Conservation (phyloP, 495 filamentous ascomycete species). For the Penicillium taxi region DNA sequence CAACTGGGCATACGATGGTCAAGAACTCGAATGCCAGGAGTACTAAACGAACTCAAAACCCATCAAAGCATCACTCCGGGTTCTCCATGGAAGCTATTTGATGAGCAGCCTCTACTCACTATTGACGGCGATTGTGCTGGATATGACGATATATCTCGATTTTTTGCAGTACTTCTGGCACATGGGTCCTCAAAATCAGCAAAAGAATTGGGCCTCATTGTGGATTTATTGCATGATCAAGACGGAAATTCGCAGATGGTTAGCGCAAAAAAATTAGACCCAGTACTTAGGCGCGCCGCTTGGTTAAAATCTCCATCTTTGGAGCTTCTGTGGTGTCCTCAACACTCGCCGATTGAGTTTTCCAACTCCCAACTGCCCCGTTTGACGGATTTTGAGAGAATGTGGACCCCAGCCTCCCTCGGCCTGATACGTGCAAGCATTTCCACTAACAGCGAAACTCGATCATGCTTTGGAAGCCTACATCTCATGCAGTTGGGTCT, state of each 20-base stretch:
- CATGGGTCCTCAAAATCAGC: conserved; percentile 29
- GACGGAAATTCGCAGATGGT: conserved; percentile 15
- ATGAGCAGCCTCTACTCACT: conserved; percentile 20
- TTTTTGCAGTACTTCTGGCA: conserved; percentile 22
- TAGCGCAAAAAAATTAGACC: neutral
- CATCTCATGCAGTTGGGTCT: conserved; percentile 34
- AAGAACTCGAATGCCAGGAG: no score
- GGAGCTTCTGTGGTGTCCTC: conserved; percentile 27
- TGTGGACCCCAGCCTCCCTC: conserved; percentile 16
- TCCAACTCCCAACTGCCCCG: conserved; percentile 8
- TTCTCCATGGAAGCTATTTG: conserved; percentile 11
- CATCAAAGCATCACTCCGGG: conserved; percentile 4
- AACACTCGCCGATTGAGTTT: conserved; percentile 26
- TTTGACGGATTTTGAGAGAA: conserved; percentile 4
- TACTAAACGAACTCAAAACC: no score
- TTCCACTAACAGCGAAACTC: conserved; percentile 11
- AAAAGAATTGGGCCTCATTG: conserved; percentile 18
- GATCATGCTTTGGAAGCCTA: conserved; percentile 9
- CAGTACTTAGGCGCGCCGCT: conserved; percentile 1
- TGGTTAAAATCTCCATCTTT: neutral
- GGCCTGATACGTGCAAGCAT: conserved; percentile 26
- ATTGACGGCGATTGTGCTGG: conserved; percentile 22
- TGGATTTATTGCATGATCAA: conserved; percentile 26
- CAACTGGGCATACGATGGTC: conserved; percentile 28
- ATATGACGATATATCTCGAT: conserved; percentile 20